Evolutionary conservation across 2,329 filamentous ascomycete genomes (phyloP).

Genomic region (Cadophora malorum): DNA sequence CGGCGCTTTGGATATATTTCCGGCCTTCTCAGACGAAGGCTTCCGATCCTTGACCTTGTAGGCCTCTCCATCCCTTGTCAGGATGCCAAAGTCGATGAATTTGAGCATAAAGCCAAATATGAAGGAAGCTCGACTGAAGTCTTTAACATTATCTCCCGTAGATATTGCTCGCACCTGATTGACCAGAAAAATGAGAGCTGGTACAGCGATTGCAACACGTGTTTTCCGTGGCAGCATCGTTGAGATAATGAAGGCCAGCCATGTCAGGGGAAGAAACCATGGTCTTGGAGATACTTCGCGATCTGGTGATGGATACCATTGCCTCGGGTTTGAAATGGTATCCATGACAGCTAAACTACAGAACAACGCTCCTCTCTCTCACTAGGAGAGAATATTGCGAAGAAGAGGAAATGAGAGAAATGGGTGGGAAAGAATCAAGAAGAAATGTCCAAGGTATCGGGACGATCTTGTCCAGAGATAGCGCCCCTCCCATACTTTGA

Average conservation of each 20-base stretch:
- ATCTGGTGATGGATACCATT: conserved; percentile 20
- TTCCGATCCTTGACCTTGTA: conserved; percentile 1
- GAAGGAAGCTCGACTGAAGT: conserved; percentile 14
- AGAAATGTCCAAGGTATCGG: too few relatives aligned
- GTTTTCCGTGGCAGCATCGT: conserved; percentile 7
- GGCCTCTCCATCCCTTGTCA: conserved; percentile 15
- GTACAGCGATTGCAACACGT: conserved; percentile 11
- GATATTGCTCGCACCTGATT: background rate
- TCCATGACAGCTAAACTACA: too few relatives aligned
- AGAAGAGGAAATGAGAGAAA: background rate
- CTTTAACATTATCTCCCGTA: conserved; percentile 18
- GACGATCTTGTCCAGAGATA: background rate
- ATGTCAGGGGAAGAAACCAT: conserved; percentile 19
- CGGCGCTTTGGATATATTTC: too few relatives aligned
- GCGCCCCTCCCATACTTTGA: background rate
- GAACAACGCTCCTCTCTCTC: too few relatives aligned
- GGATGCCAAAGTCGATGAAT: conserved; percentile 23
- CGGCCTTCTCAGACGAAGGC: background rate
- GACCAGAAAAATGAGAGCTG: conserved; percentile 6
- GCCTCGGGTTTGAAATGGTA: background rate
- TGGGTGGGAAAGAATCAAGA: too few relatives aligned
- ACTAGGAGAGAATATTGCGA: too few relatives aligned
- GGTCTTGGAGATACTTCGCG: conserved; percentile 9
- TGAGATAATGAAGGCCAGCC: background rate
- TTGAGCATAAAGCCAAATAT: conserved; percentile 21